Evolutionary conservation across 2,329 filamentous ascomycete genomes (phyloP).

Genomic region (Madurella fahalii): DNA sequence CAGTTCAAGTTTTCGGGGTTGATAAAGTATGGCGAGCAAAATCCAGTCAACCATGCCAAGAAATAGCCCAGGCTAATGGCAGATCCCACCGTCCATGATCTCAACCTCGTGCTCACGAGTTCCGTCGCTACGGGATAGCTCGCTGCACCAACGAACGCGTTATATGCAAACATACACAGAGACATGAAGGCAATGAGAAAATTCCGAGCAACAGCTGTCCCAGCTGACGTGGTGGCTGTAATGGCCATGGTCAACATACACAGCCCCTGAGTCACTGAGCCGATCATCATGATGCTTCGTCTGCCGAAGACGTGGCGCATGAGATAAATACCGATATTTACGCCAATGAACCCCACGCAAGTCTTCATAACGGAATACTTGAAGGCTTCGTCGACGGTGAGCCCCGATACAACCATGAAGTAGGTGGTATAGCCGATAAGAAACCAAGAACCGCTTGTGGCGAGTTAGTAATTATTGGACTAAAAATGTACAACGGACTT

Average conservation of each 20-base stretch:
- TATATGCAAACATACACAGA: slow-evolving; percentile 35
- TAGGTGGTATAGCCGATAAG: slow-evolving; percentile 49
- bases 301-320: slow-evolving; percentile 46
- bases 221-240: slow-evolving; percentile 27
- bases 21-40: slow-evolving; percentile 46
- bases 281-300: slow-evolving; percentile 44
- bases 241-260: slow-evolving; percentile 45
- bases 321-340: slow-evolving; percentile 45
- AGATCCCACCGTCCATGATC: slow-evolving; percentile 46
- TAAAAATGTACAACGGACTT: too few relatives aligned
- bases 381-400: slow-evolving; percentile 41
- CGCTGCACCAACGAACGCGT: slow-evolving; percentile 38
- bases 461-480: too few relatives aligned
- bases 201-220: slow-evolving; percentile 30
- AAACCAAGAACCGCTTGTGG: slow-evolving; percentile 42
- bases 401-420: slow-evolving; percentile 41
- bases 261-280: slow-evolving; percentile 40
- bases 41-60: slow-evolving; percentile 43
- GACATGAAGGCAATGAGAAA: slow-evolving; percentile 35
- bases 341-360: slow-evolving; percentile 45
- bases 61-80: slow-evolving; percentile 46
- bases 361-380: slow-evolving; percentile 47
- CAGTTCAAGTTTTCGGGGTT: slow-evolving; percentile 40
- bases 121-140: slow-evolving; percentile 42
- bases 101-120: slow-evolving; percentile 40